phyloP scores from a whole-genome alignment of 225 moss, liverwort and hornwort species.

The Thuidium tamariscinum region DNA sequence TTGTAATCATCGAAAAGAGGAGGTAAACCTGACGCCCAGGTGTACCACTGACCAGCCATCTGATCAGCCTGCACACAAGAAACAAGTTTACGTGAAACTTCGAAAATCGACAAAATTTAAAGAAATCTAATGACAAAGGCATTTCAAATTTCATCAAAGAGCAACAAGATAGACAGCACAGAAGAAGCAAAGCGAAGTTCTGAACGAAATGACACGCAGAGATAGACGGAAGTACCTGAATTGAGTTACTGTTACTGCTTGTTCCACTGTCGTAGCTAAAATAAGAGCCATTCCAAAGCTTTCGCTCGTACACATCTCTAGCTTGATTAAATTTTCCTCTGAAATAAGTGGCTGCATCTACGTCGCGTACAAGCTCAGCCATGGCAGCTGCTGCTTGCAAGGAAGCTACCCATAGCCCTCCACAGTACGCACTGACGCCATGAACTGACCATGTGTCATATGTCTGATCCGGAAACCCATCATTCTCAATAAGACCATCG shows the following conservation, averaged over 20 bases:
- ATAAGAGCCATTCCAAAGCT: constrained; percentile 92
- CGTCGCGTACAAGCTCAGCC: constrained; percentile 67
- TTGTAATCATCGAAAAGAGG: constrained; percentile 91
- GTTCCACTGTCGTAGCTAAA: constrained; percentile 91
- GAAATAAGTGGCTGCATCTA: constrained; percentile 72
- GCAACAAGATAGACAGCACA: neutral
- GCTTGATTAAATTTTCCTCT: constrained; percentile 68
- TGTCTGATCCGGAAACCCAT: constrained; percentile 97
- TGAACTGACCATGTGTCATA: constrained; percentile 94
- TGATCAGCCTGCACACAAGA: constrained; percentile 62
- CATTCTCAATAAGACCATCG: constrained; percentile 95
- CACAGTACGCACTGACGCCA: constrained; percentile 96
- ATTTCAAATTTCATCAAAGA: neutral
- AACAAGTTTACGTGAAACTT: neutral
- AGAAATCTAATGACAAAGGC: neutral
- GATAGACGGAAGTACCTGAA: constrained; percentile 33
- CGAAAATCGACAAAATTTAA: neutral
- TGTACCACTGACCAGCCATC: constrained; percentile 97
- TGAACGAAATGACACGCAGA: neutral
- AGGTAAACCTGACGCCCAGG: constrained; percentile 94
- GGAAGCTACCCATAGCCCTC: constrained; percentile 87
- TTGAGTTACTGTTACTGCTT: constrained; percentile 76
- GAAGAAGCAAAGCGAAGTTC: neutral
- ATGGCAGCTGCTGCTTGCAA: constrained; percentile 92
- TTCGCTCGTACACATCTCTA: constrained; percentile 63